phyloP scores from a whole-genome alignment of 805 yeast genomes.

The Yamadazyma akitaensis region DNA sequence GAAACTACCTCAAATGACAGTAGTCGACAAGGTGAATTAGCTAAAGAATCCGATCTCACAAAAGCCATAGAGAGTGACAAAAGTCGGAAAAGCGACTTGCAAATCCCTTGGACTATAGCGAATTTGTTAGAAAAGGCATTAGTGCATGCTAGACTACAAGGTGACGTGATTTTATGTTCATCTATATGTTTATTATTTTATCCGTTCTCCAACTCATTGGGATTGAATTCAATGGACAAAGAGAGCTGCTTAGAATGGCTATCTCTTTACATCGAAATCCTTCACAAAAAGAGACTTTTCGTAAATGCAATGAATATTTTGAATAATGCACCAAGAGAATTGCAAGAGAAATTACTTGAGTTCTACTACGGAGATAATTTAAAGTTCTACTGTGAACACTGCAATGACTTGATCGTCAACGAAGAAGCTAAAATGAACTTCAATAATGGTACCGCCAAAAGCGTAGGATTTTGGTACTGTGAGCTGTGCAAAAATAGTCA shows the following conservation, averaged over 20 bases:
- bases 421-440: conserved; percentile 47
- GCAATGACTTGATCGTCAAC: conserved; percentile 57
- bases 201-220: conserved; percentile 17
- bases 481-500: conserved; percentile 59
- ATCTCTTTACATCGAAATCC: conserved; percentile 50
- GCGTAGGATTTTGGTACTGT: conserved; percentile 82
- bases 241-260: conserved; percentile 52
- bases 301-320: conserved; percentile 56
- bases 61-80: conserved; percentile 11
- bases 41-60: conserved; percentile 12
- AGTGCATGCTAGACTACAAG: conserved; percentile 56
- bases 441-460: conserved; percentile 10
- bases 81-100: conserved; percentile 2
- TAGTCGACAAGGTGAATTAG: background rate
- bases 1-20: conserved; percentile 4
- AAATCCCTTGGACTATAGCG: conserved; percentile 56
- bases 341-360: conserved; percentile 26
- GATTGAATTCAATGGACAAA: conserved; percentile 18
- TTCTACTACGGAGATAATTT: conserved; percentile 35
- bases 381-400: conserved; percentile 56
- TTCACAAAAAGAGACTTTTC: conserved; percentile 50
- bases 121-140: conserved; percentile 48
- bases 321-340: conserved; percentile 35
- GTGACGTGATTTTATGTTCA: conserved; percentile 61
- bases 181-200: conserved; percentile 55